phyloP scores from a whole-genome alignment of 108 stramenopile genomes.

The Hondaea fermentalgiana region DNA sequence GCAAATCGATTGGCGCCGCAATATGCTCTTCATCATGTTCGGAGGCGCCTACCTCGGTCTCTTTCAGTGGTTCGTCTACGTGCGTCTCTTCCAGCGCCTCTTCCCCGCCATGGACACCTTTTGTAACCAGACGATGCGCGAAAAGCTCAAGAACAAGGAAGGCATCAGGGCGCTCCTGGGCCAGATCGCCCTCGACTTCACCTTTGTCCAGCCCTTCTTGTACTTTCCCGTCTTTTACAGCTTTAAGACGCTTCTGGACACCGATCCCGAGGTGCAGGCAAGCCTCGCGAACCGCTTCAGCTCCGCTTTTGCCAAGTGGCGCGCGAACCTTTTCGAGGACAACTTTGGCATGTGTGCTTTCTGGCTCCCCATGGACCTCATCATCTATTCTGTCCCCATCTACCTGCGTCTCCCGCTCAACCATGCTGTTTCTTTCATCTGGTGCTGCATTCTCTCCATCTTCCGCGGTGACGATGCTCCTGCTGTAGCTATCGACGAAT shows the following conservation, averaged over 20 bases:
- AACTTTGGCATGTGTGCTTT: slow-evolving; percentile 20
- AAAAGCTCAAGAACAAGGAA: slow-evolving; percentile 60
- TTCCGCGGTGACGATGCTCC: not conserved
- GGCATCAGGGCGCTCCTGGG: slow-evolving; percentile 47
- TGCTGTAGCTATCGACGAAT: no score
- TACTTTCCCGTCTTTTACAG: slow-evolving; percentile 84
- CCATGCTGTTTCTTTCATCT: not conserved
- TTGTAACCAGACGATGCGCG: slow-evolving; percentile 54
- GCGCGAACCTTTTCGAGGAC: not conserved
- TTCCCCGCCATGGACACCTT: slow-evolving; percentile 51
- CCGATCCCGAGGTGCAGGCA: slow-evolving; percentile 23
- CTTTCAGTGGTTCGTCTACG: slow-evolving; percentile 79
- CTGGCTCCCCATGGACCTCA: slow-evolving; percentile 19
- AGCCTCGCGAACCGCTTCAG: not conserved
- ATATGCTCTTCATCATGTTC: slow-evolving; percentile 69
- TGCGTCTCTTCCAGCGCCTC: slow-evolving; percentile 25
- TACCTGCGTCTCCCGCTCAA: not conserved
- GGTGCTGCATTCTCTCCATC: slow-evolving; percentile 9
- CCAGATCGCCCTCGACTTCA: slow-evolving; percentile 60
- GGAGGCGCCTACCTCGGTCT: slow-evolving; percentile 72
- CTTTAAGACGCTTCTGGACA: slow-evolving; percentile 61
- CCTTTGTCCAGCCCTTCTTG: slow-evolving; percentile 72
- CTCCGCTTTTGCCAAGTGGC: not conserved
- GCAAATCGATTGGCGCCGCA: slow-evolving; percentile 70
- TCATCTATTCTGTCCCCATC: slow-evolving; percentile 7